Evolutionary conservation across 805 yeast species (phyloP), one percentile per base, ranked within the genome.

Genomic region (Yarrowia phangngaensis): DNA sequence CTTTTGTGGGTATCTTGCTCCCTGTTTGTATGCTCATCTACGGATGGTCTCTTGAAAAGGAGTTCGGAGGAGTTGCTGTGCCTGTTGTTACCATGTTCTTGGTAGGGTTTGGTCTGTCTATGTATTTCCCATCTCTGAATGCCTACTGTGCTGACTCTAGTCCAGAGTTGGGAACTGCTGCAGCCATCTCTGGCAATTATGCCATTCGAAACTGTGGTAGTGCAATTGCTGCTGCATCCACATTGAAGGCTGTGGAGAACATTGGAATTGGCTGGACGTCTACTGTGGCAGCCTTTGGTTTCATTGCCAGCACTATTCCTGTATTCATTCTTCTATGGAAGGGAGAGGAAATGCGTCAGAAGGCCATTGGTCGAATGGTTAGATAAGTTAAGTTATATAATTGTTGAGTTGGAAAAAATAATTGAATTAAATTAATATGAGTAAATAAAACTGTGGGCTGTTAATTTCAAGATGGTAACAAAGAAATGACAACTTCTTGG

Each of bases 251-350:
- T 28, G 64, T 78, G 11, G 54, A 73, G 4, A 55, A 61, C 19
- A 75, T 78, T 32, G 82, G 82, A 0, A 67, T 76, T 32, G 82
- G 81, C 4, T 75, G 80, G 79, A 64, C 76, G 3, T 68, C 72
- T 52, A 75, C 80, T 0, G 69, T 76, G 13, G 67, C 74, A 19
- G 78, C 76, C 0, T 54, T 65, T 24, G 64, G 71, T 6, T 54
- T 74, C 19, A 41, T 41, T 2, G 35, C 29, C 13, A 20, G 29
- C 22, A 41, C 48, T 15, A 30, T 41, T 12, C 48, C 48, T 17
- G 48, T 41, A 1, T 41, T 41, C n/a, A 41, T 41, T 15, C 29
- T 41, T n/a, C 35, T 41, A 11, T 41, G 48, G 48, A 41, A 41
- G 29, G 48, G 48, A 8, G 48, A 41, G 29, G 48, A 41, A 24